phyloP scores from a whole-genome alignment of 345 rosid species.

The Jatropha curcas region DNA sequence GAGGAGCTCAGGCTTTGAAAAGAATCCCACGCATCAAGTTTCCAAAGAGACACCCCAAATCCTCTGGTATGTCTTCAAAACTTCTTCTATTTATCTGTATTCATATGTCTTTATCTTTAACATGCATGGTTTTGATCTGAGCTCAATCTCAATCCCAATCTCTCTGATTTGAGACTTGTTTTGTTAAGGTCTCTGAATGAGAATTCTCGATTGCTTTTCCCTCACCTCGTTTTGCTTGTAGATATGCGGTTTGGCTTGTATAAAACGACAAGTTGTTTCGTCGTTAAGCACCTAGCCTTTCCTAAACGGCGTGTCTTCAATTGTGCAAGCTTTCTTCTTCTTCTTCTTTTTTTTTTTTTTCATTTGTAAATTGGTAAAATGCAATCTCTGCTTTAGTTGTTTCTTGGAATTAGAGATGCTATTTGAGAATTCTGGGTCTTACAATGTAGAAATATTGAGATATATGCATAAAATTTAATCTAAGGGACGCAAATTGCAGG shows the following conservation, averaged over 20 bases:
- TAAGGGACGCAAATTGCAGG: slow-evolving; percentile 24
- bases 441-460: too few species aligned
- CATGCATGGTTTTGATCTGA: not conserved
- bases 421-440: not conserved
- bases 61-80: slow-evolving; percentile 40
- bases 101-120: not conserved
- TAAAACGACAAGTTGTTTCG: not conserved
- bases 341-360: too few species aligned
- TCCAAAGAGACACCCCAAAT: slow-evolving; percentile 57
- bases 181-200: too few species aligned
- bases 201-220: too few species aligned
- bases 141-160: not conserved
- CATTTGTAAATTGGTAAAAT: not conserved
- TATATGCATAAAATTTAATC: too few species aligned
- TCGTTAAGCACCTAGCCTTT: too few species aligned
- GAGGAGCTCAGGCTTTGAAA: slow-evolving; percentile 63
- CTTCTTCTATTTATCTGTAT: not conserved
- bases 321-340: too few species aligned
- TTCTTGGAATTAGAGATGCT: not conserved
- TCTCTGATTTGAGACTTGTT: not conserved
- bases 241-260: too few species aligned
- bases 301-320: too few species aligned
- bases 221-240: not conserved
- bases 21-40: slow-evolving; percentile 90
- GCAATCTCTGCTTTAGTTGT: not conserved